phyloP scores from a whole-genome alignment of 352 stramenopile genomes.

The Globisporangium yorkense region DNA sequence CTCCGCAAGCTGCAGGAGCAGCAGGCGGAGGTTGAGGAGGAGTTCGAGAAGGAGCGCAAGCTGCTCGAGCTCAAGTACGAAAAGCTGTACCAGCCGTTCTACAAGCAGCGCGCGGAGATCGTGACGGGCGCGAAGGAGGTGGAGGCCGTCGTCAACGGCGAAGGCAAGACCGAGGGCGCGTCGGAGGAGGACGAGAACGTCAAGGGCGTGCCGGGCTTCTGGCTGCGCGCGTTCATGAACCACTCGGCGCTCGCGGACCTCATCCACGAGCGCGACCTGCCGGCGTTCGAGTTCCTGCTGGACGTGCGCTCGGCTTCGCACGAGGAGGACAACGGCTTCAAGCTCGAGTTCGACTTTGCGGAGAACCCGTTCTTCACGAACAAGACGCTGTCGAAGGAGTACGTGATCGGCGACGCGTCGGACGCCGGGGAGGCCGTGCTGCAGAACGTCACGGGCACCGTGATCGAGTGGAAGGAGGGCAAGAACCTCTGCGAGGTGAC shows the following conservation, averaged over 20 bases:
- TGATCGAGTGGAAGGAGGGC: conserved; percentile 78
- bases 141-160: conserved; percentile 37
- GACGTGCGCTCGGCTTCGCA: conserved; percentile 74
- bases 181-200: conserved; percentile 38
- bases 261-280: conserved; percentile 74
- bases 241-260: conserved; percentile 76
- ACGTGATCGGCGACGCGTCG: conserved; percentile 82
- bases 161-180: conserved; percentile 30
- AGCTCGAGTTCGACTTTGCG: conserved; percentile 77
- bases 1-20: conserved; percentile 75
- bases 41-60: conserved; percentile 85
- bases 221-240: conserved; percentile 82
- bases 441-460: conserved; percentile 64
- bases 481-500: conserved; percentile 82
- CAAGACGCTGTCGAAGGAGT: conserved; percentile 76
- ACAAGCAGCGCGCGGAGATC: conserved; percentile 64
- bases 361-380: conserved; percentile 80
- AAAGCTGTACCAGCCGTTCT: conserved; percentile 84
- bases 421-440: conserved; percentile 75
- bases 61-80: conserved; percentile 84
- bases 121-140: conserved; percentile 77
- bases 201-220: conserved; percentile 82
- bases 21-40: conserved; percentile 67
- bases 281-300: conserved; percentile 69
- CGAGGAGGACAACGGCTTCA: conserved; percentile 82